Base-by-base conservation (phyloP, 352 stramenopile genomes). In the Thalassiosira hispida region DNA sequence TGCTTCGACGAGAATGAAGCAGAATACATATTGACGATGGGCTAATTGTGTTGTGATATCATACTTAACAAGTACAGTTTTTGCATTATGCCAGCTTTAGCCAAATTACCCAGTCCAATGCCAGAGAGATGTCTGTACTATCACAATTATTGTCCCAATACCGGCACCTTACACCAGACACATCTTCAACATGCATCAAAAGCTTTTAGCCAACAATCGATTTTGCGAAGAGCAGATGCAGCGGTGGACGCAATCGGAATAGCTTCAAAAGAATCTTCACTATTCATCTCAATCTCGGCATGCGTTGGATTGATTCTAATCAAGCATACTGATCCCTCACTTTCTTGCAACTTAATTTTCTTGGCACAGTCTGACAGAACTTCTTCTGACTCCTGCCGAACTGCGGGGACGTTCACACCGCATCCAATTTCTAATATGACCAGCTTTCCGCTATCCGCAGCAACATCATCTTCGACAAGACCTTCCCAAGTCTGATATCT, bases 231-330 rank as follows among this genome's bases (percentile, higher is more conserved):
- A 44, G 73, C 57, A 40, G 16, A 22, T 69, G 57, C 57, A 12
- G 73, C 73, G 2, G 31, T 63, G n/a, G 57, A 70, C 49, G 61
- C 44, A 11, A 82, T 77, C 57, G 73, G 64, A 53, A 82, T 77
- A 25, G 60, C 38, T 38, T 59, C n/a, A 18, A 42, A 42, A 29
- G 67, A 46, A 51, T 63, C 16, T 12, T 8, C 63, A 53, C 31
- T n/a, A 35, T 49, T n/a, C 3, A 65, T 23, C 18, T 60, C 40
- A 31, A 71, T 47, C 16, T 61, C 57, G 67, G 69, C 46, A 64
- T 80, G 52, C 67, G 76, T 84, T 23, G 69, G 69, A 66, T 84
- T 84, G 27, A 84, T 73, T 57, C 76, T 71, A 61, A 84, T 73
- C 47, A 84, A 67, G 33, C 47, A 68, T 6, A 84, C 63, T 9